Evolutionary conservation across 2,329 filamentous ascomycete species (phyloP).

Genomic region (Pseudopithomyces chartarum): DNA sequence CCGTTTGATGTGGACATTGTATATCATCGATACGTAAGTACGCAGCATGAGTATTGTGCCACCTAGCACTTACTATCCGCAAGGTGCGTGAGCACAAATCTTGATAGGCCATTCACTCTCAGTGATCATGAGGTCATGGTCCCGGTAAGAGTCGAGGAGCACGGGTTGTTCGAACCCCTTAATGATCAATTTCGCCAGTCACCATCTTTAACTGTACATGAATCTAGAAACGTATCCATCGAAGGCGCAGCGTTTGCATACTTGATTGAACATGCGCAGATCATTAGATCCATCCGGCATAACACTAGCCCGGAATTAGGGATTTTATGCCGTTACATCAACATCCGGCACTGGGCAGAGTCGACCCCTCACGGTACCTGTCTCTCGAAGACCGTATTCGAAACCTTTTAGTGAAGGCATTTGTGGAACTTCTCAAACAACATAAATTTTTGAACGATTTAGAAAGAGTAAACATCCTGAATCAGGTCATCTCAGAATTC

Average conservation of each 20-base stretch:
- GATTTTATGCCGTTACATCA: slow-evolving; percentile 9
- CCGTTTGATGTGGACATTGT: slow-evolving; percentile 13
- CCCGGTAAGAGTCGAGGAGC: neutral
- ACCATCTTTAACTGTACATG: neutral
- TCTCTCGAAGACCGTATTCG: neutral
- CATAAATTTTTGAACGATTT: neutral
- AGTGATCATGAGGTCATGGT: slow-evolving; percentile 12
- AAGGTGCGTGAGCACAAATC: slow-evolving; percentile 9
- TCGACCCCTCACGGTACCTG: neutral
- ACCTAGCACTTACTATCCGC: neutral
- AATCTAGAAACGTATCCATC: neutral
- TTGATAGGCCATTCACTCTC: slow-evolving; percentile 16
- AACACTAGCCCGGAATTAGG: neutral
- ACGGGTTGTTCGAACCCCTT: neutral
- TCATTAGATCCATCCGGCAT: slow-evolving; percentile 7
- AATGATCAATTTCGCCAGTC: neutral
- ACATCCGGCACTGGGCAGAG: slow-evolving; percentile 14
- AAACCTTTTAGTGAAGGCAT: neutral
- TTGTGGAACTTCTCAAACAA: slow-evolving; percentile 8
- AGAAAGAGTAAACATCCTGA: neutral
- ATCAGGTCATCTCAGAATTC: slow-evolving; percentile 1
- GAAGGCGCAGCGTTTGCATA: neutral
- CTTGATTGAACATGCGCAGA: slow-evolving; percentile 10
- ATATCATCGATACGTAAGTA: slow-evolving; percentile 15
- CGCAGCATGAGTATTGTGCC: no score